Conservation (phyloP, 108 stramenopile genomes). For the Phaeodactylum tricornutum region DNA sequence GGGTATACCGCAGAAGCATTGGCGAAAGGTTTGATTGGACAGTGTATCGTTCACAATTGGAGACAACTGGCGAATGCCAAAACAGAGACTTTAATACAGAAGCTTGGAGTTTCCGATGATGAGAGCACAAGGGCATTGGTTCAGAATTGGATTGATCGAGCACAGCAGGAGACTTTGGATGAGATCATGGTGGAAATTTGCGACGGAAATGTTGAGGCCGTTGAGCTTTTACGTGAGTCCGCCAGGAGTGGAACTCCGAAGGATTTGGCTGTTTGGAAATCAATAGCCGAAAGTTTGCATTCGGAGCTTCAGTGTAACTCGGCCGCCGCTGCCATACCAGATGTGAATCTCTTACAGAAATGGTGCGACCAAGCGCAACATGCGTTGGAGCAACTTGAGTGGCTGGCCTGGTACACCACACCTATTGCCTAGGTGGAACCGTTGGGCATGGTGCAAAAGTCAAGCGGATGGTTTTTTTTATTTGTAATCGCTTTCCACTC, state of each 20-base stretch:
- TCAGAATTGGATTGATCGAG: conserved; percentile 52
- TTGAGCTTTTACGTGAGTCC: conserved; percentile 33
- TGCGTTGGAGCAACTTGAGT: conserved; percentile 6
- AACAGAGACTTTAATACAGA: conserved; percentile 4
- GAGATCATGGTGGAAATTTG: conserved; percentile 82
- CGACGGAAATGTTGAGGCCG: conserved; percentile 53
- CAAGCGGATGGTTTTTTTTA: too few species aligned
- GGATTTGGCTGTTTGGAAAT: conserved; percentile 56
- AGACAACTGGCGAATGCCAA: conserved; percentile 62
- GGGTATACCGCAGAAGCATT: neutral
- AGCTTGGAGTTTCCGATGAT: neutral
- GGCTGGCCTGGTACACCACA: too few species aligned
- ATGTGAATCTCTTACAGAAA: conserved; percentile 2
- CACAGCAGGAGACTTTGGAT: conserved; percentile 51
- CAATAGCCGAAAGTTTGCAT: conserved; percentile 4
- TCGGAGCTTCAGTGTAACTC: neutral
- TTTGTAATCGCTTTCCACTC: too few species aligned
- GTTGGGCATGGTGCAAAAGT: too few species aligned
- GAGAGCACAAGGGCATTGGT: conserved; percentile 9
- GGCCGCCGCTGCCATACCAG: neutral
- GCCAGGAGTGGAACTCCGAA: conserved; percentile 58
- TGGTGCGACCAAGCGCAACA: conserved; percentile 5
- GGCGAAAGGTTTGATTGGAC: conserved; percentile 15
- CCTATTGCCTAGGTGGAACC: too few species aligned
- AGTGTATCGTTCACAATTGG: conserved; percentile 50